phyloP scores from a whole-genome alignment of 306 rosid species.

The Oemleria cerasiformis region DNA sequence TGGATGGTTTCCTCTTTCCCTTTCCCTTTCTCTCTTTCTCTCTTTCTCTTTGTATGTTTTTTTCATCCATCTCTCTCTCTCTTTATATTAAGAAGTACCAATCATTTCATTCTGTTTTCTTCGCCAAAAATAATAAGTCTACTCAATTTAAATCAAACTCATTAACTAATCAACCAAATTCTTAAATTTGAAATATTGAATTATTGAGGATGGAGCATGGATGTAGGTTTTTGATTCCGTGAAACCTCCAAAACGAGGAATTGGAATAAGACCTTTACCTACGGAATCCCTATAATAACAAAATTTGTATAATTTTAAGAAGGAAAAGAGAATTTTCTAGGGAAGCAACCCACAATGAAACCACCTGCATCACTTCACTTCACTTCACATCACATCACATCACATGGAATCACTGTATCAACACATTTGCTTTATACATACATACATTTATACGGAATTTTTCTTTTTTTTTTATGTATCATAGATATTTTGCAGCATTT shows the following conservation, averaged over 20 bases:
- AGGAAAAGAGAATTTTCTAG: not conserved
- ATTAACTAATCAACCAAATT: too few species aligned
- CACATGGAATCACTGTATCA: conserved; percentile 12
- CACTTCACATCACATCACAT: too few species aligned
- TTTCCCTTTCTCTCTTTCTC: not conserved
- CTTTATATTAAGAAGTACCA: not conserved
- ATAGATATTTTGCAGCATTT: too few species aligned
- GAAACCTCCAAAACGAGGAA: too few species aligned
- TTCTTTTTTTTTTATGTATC: too few species aligned
- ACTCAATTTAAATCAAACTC: too few species aligned
- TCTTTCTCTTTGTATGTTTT: not conserved
- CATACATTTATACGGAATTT: too few species aligned
- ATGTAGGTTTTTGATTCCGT: too few species aligned
- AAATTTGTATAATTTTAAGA: not conserved
- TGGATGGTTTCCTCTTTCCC: conserved; percentile 1
- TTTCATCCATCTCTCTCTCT: not conserved
- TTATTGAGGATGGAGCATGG: too few species aligned
- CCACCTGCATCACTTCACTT: conserved; percentile 12
- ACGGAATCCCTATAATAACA: not conserved
- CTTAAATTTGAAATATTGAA: too few species aligned
- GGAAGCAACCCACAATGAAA: conserved; percentile 23
- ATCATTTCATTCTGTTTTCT: not conserved
- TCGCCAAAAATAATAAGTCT: not conserved
- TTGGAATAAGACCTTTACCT: not conserved
- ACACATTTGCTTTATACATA: conserved; percentile 10